These are phyloP conservation scores for Royoungia palumana DNA, from an alignment of 768 basidiomycete species.

Conservation along the genomic window DNA sequence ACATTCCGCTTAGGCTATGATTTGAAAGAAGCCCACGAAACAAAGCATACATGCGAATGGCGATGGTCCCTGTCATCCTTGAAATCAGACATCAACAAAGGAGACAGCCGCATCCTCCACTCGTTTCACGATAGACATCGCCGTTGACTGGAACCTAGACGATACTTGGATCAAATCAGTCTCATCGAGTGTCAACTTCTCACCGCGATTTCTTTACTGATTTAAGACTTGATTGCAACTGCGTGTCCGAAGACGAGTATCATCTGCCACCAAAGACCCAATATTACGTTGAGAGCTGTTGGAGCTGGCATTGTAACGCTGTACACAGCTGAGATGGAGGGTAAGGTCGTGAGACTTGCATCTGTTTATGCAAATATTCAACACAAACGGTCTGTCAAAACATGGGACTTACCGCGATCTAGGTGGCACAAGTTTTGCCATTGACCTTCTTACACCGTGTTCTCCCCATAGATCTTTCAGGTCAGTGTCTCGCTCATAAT, in stretches of 20 bases:
- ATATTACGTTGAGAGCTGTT: too few relatives aligned
- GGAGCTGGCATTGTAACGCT: background rate
- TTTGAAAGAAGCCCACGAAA: background rate
- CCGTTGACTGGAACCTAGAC: too few relatives aligned
- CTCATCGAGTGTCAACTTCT: too few relatives aligned
- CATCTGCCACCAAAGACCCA: too few relatives aligned
- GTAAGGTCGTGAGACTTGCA: constrained; percentile 16
- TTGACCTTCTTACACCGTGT: background rate
- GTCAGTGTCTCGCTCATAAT: background rate
- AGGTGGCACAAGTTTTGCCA: constrained; percentile 10
- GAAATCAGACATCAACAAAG: constrained; percentile 18
- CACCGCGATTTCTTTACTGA: too few relatives aligned
- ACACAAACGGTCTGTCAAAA: constrained; percentile 19
- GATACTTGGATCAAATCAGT: too few relatives aligned
- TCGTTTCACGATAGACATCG: background rate
- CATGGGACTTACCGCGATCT: background rate
- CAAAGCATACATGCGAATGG: constrained; percentile 8
- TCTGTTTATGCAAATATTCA: constrained; percentile 10
- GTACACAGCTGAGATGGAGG: constrained; percentile 1
- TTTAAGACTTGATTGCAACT: too few relatives aligned
- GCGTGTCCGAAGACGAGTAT: too few relatives aligned
- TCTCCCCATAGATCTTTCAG: background rate
- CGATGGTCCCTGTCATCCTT: constrained; percentile 9
- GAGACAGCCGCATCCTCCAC: background rate
- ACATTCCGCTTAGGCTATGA: background rate